Evolutionary conservation across 257 asterid species (phyloP).

Genomic region (Scutellaria minor): DNA sequence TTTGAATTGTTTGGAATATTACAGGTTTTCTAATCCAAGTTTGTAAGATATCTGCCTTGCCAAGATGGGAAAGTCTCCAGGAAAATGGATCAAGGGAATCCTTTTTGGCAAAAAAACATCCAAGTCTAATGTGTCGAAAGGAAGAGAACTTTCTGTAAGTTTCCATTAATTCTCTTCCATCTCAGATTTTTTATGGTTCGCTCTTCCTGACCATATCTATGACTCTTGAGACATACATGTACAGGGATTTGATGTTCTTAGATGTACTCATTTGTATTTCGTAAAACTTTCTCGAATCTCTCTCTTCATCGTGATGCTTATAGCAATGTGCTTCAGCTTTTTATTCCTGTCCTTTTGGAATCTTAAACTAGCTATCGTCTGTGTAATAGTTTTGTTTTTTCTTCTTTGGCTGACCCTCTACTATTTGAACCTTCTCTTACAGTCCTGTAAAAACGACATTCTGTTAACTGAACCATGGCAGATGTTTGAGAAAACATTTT

Average conservation of each 20-base stretch:
- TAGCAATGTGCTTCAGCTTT: not conserved
- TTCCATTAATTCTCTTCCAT: not conserved
- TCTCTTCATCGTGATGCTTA: too few species aligned
- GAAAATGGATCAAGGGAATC: slow-evolving; percentile 65
- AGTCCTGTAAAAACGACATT: not conserved
- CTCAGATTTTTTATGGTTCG: not conserved
- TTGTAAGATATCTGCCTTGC: not conserved
- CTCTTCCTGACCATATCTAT: not conserved
- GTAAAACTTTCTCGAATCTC: too few species aligned
- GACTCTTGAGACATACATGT: too few species aligned
- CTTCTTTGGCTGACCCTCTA: not conserved
- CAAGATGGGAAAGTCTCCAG: slow-evolving; percentile 75
- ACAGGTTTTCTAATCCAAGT: slow-evolving; percentile 22
- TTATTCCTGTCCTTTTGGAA: not conserved
- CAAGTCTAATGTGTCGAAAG: slow-evolving; percentile 46
- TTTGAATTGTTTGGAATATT: not conserved
- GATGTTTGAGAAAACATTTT: too few species aligned
- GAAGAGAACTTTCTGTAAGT: slow-evolving; percentile 44
- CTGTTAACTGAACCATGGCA: too few species aligned
- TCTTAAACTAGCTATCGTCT: not conserved
- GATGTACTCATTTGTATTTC: too few species aligned
- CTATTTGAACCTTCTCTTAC: not conserved
- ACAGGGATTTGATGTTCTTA: too few species aligned
- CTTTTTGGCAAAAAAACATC: slow-evolving; percentile 54
- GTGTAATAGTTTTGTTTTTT: not conserved